Evolutionary conservation across 108 stramenopile genomes (phyloP).

Genomic region (Cyclotella distinguenda): DNA sequence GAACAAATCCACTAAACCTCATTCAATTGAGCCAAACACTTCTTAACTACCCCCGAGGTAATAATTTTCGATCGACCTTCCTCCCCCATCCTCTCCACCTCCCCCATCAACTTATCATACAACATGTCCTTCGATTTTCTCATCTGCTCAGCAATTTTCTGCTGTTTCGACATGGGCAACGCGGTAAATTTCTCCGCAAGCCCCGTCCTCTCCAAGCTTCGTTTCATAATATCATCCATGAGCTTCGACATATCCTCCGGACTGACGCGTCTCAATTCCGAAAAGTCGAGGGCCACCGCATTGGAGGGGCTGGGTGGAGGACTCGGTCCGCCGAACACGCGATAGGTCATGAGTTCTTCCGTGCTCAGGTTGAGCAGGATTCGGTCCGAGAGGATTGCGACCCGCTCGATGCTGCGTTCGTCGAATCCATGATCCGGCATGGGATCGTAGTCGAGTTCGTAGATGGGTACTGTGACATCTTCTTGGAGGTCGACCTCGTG

Average conservation of each 20-base stretch:
- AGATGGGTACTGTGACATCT: conserved; percentile 19
- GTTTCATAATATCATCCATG: conserved; percentile 36
- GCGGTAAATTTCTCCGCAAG: conserved; percentile 8
- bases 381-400: conserved; percentile 25
- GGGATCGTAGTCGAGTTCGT: conserved; percentile 40
- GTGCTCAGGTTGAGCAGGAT: conserved; percentile 23
- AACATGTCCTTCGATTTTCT: conserved; percentile 20
- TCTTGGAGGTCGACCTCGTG: background rate
- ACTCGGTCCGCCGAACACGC: conserved; percentile 7
- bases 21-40: conserved; percentile 21
- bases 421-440: conserved; percentile 15
- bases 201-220: conserved; percentile 14
- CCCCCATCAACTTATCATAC: conserved; percentile 36
- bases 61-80: conserved; percentile 21
- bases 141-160: conserved; percentile 26
- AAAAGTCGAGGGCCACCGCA: background rate
- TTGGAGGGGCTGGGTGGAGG: conserved; percentile 10
- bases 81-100: conserved; percentile 26
- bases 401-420: conserved; percentile 16
- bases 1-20: background rate
- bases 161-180: conserved; percentile 17
- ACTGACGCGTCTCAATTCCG: conserved; percentile 5
- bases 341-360: conserved; percentile 39
- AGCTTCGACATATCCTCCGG: conserved; percentile 13
- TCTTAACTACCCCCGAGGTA: conserved; percentile 34